These are phyloP conservation scores for Zoysia japonica DNA, from an alignment of 176 grass and related monocot genomes.

Conservation along the genomic window DNA sequence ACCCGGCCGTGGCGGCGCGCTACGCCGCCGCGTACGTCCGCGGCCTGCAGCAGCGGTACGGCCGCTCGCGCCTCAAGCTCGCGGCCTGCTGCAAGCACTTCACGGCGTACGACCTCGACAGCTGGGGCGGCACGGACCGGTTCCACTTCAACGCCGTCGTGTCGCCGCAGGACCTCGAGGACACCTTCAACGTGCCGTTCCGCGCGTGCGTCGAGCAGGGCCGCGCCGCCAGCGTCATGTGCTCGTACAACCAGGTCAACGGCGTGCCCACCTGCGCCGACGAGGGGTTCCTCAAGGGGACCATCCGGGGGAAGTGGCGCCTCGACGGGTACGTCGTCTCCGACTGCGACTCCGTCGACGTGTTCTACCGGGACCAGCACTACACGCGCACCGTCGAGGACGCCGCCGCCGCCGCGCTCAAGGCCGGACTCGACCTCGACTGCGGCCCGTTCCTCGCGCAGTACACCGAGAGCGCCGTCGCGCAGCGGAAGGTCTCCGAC, in stretches of 20 bases:
- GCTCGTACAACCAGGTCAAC: conserved; percentile 97
- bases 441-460: conserved; percentile 69
- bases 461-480: conserved; percentile 51
- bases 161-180: conserved; percentile 69
- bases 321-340: conserved; percentile 82
- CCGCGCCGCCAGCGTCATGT: conserved; percentile 71
- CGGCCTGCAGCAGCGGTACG: conserved; percentile 65
- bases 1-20: conserved; percentile 53
- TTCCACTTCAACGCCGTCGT: conserved; percentile 89
- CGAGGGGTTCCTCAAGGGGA: conserved; percentile 45
- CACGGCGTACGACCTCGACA: conserved; percentile 97
- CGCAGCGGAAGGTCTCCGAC: conserved; percentile 42
- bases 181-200: conserved; percentile 91
- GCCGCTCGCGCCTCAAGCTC: conserved; percentile 52
- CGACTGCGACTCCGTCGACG: conserved; percentile 85
- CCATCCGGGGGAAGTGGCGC: conserved; percentile 46
- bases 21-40: conserved; percentile 73
- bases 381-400: conserved; percentile 65
- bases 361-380: conserved; percentile 73
- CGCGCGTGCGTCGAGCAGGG: conserved; percentile 63
- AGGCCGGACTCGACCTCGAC: conserved; percentile 79
- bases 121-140: conserved; percentile 61
- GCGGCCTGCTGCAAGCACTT: conserved; percentile 98
- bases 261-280: conserved; percentile 89
- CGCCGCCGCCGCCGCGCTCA: conserved; percentile 68